Percentiles rank a stretch among this genome's conserved stretches.
Evolutionary conservation across 768 basidiomycete species (phyloP).

Genomic region (Leccinum olivaceopallidum): DNA sequence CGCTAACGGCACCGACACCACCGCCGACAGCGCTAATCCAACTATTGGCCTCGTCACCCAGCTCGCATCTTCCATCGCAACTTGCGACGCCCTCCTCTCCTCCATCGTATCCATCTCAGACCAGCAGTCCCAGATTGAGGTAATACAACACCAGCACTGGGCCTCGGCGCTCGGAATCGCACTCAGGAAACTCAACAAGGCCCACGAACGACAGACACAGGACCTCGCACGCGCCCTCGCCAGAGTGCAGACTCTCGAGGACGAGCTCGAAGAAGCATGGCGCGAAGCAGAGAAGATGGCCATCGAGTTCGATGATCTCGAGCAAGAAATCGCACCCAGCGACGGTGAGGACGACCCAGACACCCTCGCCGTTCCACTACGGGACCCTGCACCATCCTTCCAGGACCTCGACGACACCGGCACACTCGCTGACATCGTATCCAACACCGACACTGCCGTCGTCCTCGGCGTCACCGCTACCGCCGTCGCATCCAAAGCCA

Average conservation of each 20-base stretch:
- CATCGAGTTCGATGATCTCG: slow-evolving; percentile 35
- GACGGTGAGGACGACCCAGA: slow-evolving; percentile 14
- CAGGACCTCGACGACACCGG: slow-evolving; percentile 27
- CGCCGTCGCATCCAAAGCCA: slow-evolving; percentile 39
- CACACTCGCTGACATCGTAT: too few species aligned
- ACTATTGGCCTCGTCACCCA: slow-evolving; percentile 52
- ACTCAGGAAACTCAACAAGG: slow-evolving; percentile 75
- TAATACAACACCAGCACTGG: slow-evolving; percentile 71
- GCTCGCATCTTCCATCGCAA: slow-evolving; percentile 56
- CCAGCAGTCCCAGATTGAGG: slow-evolving; percentile 43
- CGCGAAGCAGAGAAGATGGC: slow-evolving; percentile 73
- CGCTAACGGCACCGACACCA: slow-evolving; percentile 22
- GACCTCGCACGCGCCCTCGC: slow-evolving; percentile 53
- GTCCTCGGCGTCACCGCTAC: slow-evolving; percentile 39
- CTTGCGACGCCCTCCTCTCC: slow-evolving; percentile 58
- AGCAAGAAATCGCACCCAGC: slow-evolving; percentile 22
- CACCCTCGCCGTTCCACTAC: neutral
- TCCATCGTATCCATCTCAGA: slow-evolving; percentile 60
- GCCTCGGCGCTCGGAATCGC: slow-evolving; percentile 75
- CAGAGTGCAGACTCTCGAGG: slow-evolving; percentile 57
- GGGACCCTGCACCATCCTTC: slow-evolving; percentile 4
- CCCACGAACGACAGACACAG: slow-evolving; percentile 62
- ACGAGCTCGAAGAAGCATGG: slow-evolving; percentile 81
- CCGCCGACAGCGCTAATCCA: slow-evolving; percentile 36
- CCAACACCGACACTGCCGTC: slow-evolving; percentile 25